These are phyloP conservation scores for Zymoseptoria pseudotritici DNA, from an alignment of 2,329 filamentous ascomycete species.

Conservation along the genomic window DNA sequence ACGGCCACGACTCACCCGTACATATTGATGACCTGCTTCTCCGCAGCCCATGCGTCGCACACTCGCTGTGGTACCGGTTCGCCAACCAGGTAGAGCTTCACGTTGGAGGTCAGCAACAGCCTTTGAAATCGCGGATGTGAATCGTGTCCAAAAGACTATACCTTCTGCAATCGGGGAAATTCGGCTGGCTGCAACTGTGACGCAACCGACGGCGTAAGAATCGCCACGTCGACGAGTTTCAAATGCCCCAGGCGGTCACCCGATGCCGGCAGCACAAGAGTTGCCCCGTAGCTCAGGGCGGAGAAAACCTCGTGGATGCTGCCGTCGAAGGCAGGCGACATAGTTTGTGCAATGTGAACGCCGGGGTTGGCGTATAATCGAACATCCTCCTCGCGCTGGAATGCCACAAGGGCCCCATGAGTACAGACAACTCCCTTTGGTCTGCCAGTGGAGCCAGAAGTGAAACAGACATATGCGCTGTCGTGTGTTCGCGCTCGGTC, in stretches of 20 bases:
- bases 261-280: too few relatives aligned
- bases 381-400: constrained; percentile 1
- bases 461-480: constrained; percentile 2
- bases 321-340: neutral
- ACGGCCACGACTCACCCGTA: too few relatives aligned
- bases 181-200: neutral
- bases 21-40: too few relatives aligned
- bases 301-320: too few relatives aligned
- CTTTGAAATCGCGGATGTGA: too few relatives aligned
- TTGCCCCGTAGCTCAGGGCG: too few relatives aligned
- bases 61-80: too few relatives aligned
- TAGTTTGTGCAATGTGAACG: constrained; percentile 1
- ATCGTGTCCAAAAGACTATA: too few relatives aligned
- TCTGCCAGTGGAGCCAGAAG: constrained; percentile 1
- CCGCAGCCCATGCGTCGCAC: too few relatives aligned
- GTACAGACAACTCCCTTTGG: constrained; percentile 2
- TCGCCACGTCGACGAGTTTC: neutral
- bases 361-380: constrained; percentile 1
- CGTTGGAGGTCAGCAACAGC: too few relatives aligned
- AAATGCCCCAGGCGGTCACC: neutral
- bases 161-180: neutral
- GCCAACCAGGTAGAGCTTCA: too few relatives aligned
- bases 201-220: neutral
- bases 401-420: neutral
- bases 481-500: neutral